Conservation (phyloP, 2,329 filamentous ascomycete genomes). For the Trichoderma harzianum region DNA sequence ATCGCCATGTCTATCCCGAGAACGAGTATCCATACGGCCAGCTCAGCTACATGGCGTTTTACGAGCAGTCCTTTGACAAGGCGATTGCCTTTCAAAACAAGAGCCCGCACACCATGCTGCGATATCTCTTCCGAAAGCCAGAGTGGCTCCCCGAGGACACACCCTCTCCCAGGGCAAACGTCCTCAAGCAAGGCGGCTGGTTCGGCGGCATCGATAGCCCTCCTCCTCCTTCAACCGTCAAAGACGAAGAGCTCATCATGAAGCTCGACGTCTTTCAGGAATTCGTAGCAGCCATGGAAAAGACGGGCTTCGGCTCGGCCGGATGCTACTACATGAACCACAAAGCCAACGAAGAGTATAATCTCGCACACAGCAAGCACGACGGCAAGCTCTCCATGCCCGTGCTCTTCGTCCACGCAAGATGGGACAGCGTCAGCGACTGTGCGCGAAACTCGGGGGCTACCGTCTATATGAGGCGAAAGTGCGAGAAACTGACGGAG, state of each 20-base stretch:
- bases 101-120: constrained; percentile 21
- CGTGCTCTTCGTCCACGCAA: constrained; percentile 34
- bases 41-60: constrained; percentile 32
- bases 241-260: constrained; percentile 1
- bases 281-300: constrained; percentile 32
- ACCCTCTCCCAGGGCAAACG: neutral
- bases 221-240: neutral
- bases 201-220: constrained; percentile 20
- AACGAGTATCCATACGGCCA: constrained; percentile 37
- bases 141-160: neutral
- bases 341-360: constrained; percentile 39
- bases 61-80: constrained; percentile 28
- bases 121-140: constrained; percentile 6
- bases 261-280: constrained; percentile 22
- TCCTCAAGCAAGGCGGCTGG: constrained; percentile 18
- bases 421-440: constrained; percentile 38
- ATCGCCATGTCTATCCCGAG: constrained; percentile 44
- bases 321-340: constrained; percentile 40
- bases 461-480: constrained; percentile 33
- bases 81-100: constrained; percentile 21
- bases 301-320: constrained; percentile 35
- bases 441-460: constrained; percentile 31
- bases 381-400: constrained; percentile 35
- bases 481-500: constrained; percentile 38
- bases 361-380: constrained; percentile 21